These are phyloP conservation scores for Fusarium sublunatum DNA, from an alignment of 2,329 filamentous ascomycete genomes.

Conservation along the genomic window DNA sequence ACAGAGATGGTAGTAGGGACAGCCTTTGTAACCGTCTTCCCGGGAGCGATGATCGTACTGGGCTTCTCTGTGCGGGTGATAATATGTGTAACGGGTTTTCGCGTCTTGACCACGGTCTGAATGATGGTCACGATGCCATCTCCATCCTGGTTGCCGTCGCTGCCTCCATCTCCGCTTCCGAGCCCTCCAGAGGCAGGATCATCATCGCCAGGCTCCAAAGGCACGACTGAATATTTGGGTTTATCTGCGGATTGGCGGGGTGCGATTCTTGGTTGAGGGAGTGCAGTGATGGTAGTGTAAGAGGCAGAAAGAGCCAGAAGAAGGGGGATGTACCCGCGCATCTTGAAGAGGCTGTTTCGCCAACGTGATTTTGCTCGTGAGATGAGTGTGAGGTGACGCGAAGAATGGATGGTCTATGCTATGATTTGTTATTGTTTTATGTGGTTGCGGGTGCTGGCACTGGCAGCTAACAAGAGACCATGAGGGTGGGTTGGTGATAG, in stretches of 20 bases:
- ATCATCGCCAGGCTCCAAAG: constrained; percentile 51
- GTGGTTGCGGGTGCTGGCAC: constrained; percentile 28
- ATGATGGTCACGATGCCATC: constrained; percentile 49
- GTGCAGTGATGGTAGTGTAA: constrained; percentile 43
- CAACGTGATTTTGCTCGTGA: constrained; percentile 1
- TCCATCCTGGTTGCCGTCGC: constrained; percentile 29
- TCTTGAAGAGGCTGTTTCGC: constrained; percentile 40
- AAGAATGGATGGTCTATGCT: neutral
- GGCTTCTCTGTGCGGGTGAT: constrained; percentile 46
- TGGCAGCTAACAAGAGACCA: constrained; percentile 29
- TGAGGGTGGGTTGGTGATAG: constrained; percentile 1
- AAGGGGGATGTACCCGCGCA: constrained; percentile 48
- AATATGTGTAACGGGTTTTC: constrained; percentile 44
- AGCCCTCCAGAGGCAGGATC: constrained; percentile 37
- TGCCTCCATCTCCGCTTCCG: constrained; percentile 36
- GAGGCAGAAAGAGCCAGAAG: constrained; percentile 48
- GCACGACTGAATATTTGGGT: constrained; percentile 55
- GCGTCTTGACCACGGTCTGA: constrained; percentile 49
- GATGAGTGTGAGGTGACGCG: neutral
- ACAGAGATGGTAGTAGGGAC: constrained; percentile 50
- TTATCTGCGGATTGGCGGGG: constrained; percentile 42
- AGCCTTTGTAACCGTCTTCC: constrained; percentile 45
- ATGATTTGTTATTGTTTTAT: constrained; percentile 1
- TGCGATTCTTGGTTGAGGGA: constrained; percentile 45
- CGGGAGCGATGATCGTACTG: constrained; percentile 44